phyloP scores from a whole-genome alignment of 2,329 filamentous ascomycete genomes.

The Curvularia sp. region DNA sequence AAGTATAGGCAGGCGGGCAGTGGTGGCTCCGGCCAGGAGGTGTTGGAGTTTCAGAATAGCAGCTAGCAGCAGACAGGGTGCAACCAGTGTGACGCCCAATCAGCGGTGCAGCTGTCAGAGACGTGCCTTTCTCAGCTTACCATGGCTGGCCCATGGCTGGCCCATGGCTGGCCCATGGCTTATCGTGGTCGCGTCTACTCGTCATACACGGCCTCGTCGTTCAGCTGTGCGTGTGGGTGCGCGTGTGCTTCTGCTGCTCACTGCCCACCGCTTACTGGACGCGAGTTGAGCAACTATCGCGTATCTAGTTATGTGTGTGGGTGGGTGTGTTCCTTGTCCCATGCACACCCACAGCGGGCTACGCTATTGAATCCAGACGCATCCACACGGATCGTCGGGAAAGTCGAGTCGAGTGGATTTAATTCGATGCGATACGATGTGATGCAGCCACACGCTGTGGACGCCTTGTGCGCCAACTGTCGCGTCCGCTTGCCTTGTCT shows the following conservation, averaged over 20 bases:
- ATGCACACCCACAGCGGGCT: neutral
- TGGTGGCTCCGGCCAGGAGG: constrained; percentile 23
- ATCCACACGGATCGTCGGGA: neutral
- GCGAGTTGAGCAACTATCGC: neutral
- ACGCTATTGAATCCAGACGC: constrained; percentile 23
- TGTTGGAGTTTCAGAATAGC: constrained; percentile 27
- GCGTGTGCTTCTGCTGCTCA: neutral
- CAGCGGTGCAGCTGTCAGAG: neutral
- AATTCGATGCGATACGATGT: neutral
- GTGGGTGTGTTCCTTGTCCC: constrained; percentile 10
- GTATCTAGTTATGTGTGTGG: neutral
- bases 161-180: neutral
- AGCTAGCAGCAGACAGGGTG: constrained; percentile 24
- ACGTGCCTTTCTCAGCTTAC: neutral
- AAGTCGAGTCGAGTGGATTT: too few species aligned
- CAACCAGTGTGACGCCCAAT: constrained; percentile 5
- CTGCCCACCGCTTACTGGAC: neutral
- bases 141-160: neutral
- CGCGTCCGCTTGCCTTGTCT: neutral
- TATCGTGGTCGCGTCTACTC: too few species aligned
- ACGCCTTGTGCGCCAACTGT: too few species aligned
- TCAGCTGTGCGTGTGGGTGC: too few species aligned
- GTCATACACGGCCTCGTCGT: too few species aligned
- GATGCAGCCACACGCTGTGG: too few species aligned
- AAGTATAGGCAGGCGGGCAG: constrained; percentile 9